Evolutionary conservation across 169 alveolate genomes (phyloP), one percentile per base, ranked within the genome.

Genomic region (Babesia ovis): DNA sequence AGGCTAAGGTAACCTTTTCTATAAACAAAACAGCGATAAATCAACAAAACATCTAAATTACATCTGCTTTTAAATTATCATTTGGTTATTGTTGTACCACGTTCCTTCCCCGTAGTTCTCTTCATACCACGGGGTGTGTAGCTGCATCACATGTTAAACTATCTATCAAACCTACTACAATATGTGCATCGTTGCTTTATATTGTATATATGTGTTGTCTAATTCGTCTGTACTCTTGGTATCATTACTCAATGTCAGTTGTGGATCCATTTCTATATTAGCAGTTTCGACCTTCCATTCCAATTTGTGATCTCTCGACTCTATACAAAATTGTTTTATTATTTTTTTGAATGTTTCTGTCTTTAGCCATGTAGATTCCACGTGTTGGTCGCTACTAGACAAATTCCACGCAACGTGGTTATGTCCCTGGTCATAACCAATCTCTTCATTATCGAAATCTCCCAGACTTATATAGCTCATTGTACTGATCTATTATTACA

Each of bases 221-320:
- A n/a, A 27, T 6, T 23, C 5, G 23, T 1, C 48, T 0, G 5
- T 67, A 3, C 2, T 23, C 4, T 50, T 1, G 4, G 20, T 6
- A 5, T 29, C n/a, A 11, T 35, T 23, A 16, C 4, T n/a, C n/a
- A n/a, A 22, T 41, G 31, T 23, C 3, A 34, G 14, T n/a, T 14
- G 27, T 27, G 42, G 11, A 5, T 50, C 43, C 25, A 31, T 16
- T 4, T 67, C 76, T 12, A 67, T 48, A 20, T 39, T 62, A 12
- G 51, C 71, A 42, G 18, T 46, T 31, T 55, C 74, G 9, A 50
- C 50, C 70, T 67, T 61, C 85, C 85, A 76, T 14, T 39, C 12
- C 34, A 76, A 54, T 12, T 58, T 18, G 50, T 76, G 55, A 14
- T 14, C 79, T 11, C 72, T 43, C 27, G 85, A 53, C 27, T 64